Evolutionary conservation across 768 basidiomycete species (phyloP).

Genomic region (Pleurotus platypus): DNA sequence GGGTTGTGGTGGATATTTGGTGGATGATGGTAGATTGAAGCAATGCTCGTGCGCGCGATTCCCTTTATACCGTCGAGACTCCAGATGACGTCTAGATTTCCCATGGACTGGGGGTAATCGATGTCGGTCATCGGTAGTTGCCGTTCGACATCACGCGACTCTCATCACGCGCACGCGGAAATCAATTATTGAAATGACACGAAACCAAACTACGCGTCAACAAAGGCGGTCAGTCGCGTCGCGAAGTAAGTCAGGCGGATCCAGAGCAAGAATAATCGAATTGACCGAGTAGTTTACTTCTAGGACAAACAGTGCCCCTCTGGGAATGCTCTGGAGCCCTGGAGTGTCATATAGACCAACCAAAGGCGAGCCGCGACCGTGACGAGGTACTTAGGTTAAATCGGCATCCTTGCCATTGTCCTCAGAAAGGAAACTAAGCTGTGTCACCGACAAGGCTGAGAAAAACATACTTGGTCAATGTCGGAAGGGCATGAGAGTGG

Average conservation of each 20-base stretch:
- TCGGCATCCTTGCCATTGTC: neutral
- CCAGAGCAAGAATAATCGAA: neutral
- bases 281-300: neutral
- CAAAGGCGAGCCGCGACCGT: too few relatives aligned
- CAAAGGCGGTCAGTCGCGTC: neutral
- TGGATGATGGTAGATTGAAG: slow-evolving; percentile 5
- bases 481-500: neutral
- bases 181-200: too few relatives aligned
- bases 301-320: neutral
- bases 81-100: slow-evolving; percentile 19
- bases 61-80: slow-evolving; percentile 14
- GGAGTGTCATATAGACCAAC: too few relatives aligned
- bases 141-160: slow-evolving; percentile 27
- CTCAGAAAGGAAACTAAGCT: neutral
- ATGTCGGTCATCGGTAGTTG: slow-evolving; percentile 2
- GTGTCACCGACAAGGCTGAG: neutral
- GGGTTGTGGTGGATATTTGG: slow-evolving; percentile 11
- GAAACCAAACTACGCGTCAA: neutral
- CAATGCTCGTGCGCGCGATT: slow-evolving; percentile 1
- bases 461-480: neutral
- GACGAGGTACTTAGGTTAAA: too few relatives aligned
- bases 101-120: neutral
- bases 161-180: neutral
- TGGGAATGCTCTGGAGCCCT: neutral
- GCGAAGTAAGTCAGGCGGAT: neutral